A percentile compares a stretch with the other conserved stretches of the same genome.
Conservation (phyloP, 768 basidiomycete species). For the Boletales sp. region DNA sequence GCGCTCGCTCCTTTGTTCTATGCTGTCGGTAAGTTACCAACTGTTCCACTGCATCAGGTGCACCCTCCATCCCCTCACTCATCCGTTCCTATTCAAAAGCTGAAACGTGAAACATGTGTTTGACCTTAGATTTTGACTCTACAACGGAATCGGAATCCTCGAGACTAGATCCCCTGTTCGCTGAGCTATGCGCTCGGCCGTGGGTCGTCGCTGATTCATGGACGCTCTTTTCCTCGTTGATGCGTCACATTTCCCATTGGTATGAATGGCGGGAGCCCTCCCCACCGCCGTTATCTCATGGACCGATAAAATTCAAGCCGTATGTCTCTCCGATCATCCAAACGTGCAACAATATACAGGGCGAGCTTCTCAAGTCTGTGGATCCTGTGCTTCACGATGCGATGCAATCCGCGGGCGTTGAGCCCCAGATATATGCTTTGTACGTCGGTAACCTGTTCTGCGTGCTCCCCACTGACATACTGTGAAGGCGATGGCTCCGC, state of each 20-base stretch:
- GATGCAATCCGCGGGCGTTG: constrained; percentile 78
- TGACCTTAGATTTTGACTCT: constrained; percentile 72
- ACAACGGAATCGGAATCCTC: constrained; percentile 36
- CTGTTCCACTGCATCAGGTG: background rate
- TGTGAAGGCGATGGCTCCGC: constrained; percentile 82
- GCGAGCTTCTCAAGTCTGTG: constrained; percentile 62
- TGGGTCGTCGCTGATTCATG: constrained; percentile 88
- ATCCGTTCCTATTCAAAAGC: constrained; percentile 18
- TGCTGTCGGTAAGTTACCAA: constrained; percentile 37
- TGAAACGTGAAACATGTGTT: constrained; percentile 24
- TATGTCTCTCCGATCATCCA: constrained; percentile 84
- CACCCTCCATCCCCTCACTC: constrained; percentile 10
- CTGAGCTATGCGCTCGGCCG: constrained; percentile 59
- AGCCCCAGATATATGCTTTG: constrained; percentile 98
- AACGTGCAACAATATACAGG: constrained; percentile 79
- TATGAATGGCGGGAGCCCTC: constrained; percentile 62
- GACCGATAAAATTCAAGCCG: constrained; percentile 48
- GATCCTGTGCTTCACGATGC: constrained; percentile 78
- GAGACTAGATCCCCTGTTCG: constrained; percentile 37
- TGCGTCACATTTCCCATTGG: constrained; percentile 80
- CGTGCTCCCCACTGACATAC: constrained; percentile 12
- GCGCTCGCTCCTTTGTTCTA: constrained; percentile 85
- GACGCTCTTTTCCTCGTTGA: constrained; percentile 75
- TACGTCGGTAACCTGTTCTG: constrained; percentile 38
- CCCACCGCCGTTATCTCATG: constrained; percentile 29